Percentiles rank a stretch among this genome's conserved stretches.
Evolutionary conservation across 192 early-diverging fungal genomes (phyloP).

Genomic region (Entomortierella chlamydospora): DNA sequence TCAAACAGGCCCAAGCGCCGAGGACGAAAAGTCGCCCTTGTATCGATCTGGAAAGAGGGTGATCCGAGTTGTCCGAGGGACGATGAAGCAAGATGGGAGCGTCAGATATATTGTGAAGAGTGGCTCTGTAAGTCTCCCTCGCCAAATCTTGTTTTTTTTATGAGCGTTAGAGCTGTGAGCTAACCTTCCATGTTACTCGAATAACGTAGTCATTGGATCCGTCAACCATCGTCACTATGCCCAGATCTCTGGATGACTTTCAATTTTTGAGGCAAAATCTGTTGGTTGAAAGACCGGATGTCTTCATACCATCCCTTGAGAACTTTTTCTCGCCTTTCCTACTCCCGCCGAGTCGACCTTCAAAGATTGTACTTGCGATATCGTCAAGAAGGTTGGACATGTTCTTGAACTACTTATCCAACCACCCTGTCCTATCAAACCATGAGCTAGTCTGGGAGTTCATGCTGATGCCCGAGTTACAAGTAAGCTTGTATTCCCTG

Average conservation of each 20-base stretch:
- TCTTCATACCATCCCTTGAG: conserved; percentile 57
- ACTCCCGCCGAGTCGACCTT: conserved; percentile 55
- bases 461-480: conserved; percentile 55
- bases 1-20: not conserved
- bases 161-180: too few species aligned
- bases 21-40: not conserved
- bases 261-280: conserved; percentile 53
- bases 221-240: conserved; percentile 53
- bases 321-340: conserved; percentile 52
- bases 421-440: conserved; percentile 54
- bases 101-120: conserved; percentile 55
- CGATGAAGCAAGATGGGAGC: conserved; percentile 39
- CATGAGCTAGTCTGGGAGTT: conserved; percentile 62
- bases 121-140: conserved; percentile 40
- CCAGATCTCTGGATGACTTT: conserved; percentile 60
- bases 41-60: conserved; percentile 15
- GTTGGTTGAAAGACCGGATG: conserved; percentile 56
- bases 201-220: conserved; percentile 18
- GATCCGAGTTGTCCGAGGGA: conserved; percentile 50
- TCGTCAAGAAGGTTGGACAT: conserved; percentile 44
- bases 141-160: too few species aligned
- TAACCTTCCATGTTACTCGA: too few species aligned
- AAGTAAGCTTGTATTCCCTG: conserved; percentile 33
- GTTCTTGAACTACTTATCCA: conserved; percentile 56
- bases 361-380: conserved; percentile 33